phyloP scores from a whole-genome alignment of 2,329 filamentous ascomycete species.

The Xylaria sp. region DNA sequence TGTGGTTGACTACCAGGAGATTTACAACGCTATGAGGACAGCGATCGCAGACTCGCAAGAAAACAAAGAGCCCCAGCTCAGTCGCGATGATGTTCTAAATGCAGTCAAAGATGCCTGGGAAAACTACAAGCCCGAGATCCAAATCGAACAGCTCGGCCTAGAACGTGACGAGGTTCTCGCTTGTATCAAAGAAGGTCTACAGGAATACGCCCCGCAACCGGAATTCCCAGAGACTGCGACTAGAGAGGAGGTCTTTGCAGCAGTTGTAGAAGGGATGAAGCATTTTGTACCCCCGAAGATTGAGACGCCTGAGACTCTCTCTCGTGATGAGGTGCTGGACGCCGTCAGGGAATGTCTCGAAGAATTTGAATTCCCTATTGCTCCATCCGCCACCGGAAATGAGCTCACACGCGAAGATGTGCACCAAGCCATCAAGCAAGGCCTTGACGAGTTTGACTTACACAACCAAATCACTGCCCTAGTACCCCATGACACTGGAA shows the following conservation, averaged over 20 bases:
- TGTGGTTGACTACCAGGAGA: slow-evolving; percentile 76
- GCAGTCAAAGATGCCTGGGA: slow-evolving; percentile 93
- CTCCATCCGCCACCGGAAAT: slow-evolving; percentile 58
- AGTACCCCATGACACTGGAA: slow-evolving; percentile 49
- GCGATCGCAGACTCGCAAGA: slow-evolving; percentile 70
- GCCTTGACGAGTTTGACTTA: slow-evolving; percentile 52
- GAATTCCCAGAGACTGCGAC: slow-evolving; percentile 66
- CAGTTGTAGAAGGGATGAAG: slow-evolving; percentile 84
- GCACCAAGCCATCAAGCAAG: slow-evolving; percentile 67
- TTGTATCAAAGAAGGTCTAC: slow-evolving; percentile 84
- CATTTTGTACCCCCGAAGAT: slow-evolving; percentile 77
- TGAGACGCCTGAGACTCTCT: slow-evolving; percentile 70
- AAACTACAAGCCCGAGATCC: slow-evolving; percentile 90
- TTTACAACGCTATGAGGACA: slow-evolving; percentile 82
- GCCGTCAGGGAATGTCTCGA: slow-evolving; percentile 87
- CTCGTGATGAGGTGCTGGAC: slow-evolving; percentile 81
- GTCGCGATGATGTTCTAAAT: slow-evolving; percentile 82
- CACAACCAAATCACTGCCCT: slow-evolving; percentile 45
- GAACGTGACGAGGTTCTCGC: slow-evolving; percentile 89
- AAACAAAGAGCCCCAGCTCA: slow-evolving; percentile 58
- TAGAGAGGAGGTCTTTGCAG: slow-evolving; percentile 83
- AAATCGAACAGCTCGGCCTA: slow-evolving; percentile 86
- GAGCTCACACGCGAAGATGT: slow-evolving; percentile 68
- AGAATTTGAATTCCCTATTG: slow-evolving; percentile 77
- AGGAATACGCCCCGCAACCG: slow-evolving; percentile 69